Evolutionary conservation across 2,329 filamentous ascomycete species (phyloP).

Genomic region (Coleophoma eucalyptorum): DNA sequence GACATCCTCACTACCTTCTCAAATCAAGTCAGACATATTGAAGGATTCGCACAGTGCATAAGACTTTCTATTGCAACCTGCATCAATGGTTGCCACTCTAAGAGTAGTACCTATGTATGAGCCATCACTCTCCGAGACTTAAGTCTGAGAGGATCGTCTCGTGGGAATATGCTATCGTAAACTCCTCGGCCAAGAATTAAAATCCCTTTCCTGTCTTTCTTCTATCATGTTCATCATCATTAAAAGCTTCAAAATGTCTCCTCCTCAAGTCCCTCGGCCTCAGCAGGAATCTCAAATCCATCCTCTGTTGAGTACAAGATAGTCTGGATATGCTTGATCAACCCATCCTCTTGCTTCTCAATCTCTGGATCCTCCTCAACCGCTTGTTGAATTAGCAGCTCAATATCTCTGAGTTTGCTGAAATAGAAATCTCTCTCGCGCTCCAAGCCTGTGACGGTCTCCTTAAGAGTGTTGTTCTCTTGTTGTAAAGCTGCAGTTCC

Average conservation of each 20-base stretch:
- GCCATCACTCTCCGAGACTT: slow-evolving; percentile 3
- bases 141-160: slow-evolving; percentile 5
- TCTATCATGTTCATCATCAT: slow-evolving; percentile 17
- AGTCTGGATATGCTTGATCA: slow-evolving; percentile 93
- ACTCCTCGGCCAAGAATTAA: slow-evolving; percentile 19
- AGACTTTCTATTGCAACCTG: slow-evolving; percentile 3
- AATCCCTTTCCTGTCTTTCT: slow-evolving; percentile 11
- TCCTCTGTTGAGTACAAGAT: slow-evolving; percentile 97
- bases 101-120: slow-evolving; percentile 10
- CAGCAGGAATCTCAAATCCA: slow-evolving; percentile 84
- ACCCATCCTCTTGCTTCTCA: slow-evolving; percentile 87
- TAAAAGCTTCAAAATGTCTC: slow-evolving; percentile 63
- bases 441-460: slow-evolving; percentile 92
- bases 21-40: background rate
- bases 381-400: slow-evolving; percentile 87
- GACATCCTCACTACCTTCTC: background rate
- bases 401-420: slow-evolving; percentile 95
- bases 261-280: slow-evolving; percentile 62
- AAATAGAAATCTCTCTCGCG: slow-evolving; percentile 99
- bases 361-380: slow-evolving; percentile 90
- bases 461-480: slow-evolving; percentile 87
- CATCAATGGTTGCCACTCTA: slow-evolving; percentile 3
- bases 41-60: background rate
- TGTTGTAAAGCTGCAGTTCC: slow-evolving; percentile 70
- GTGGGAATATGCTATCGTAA: slow-evolving; percentile 16